Evolutionary conservation across 768 basidiomycete genomes (phyloP).

Genomic region (Xerocomus brunneocitrinus): DNA sequence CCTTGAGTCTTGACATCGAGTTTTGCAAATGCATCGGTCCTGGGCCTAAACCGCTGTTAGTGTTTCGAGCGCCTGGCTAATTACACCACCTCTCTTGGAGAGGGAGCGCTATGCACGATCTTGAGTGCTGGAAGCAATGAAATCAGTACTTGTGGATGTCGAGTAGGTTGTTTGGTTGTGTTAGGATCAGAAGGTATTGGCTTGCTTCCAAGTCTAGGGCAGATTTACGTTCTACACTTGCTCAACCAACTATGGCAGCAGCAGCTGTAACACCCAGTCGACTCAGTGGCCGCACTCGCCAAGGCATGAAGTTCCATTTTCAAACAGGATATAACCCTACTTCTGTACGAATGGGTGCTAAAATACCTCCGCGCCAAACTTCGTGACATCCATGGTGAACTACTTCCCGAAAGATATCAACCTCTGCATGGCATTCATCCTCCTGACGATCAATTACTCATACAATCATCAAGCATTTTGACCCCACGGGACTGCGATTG

Average conservation of each 20-base stretch:
- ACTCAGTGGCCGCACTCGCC: constrained; percentile 47
- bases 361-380: constrained; percentile 85
- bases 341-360: constrained; percentile 72
- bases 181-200: neutral
- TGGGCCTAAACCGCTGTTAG: too few species aligned
- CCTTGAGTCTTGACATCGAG: too few species aligned
- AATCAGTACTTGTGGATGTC: too few species aligned
- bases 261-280: neutral
- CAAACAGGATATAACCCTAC: constrained; percentile 83
- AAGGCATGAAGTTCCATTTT: constrained; percentile 72
- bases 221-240: too few species aligned
- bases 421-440: constrained; percentile 38
- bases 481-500: too few species aligned
- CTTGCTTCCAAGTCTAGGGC: neutral
- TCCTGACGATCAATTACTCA: too few species aligned
- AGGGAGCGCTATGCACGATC: too few species aligned
- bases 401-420: constrained; percentile 74
- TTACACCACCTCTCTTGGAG: too few species aligned
- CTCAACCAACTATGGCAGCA: neutral
- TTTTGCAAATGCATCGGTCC: too few species aligned
- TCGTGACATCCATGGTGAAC: constrained; percentile 76
- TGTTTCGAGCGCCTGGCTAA: too few species aligned
- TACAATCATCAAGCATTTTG: too few species aligned
- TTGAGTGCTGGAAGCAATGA: too few species aligned
- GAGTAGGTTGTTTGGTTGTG: neutral